phyloP scores from a whole-genome alignment of 2,329 filamentous ascomycete species.

The Microsporum canis region DNA sequence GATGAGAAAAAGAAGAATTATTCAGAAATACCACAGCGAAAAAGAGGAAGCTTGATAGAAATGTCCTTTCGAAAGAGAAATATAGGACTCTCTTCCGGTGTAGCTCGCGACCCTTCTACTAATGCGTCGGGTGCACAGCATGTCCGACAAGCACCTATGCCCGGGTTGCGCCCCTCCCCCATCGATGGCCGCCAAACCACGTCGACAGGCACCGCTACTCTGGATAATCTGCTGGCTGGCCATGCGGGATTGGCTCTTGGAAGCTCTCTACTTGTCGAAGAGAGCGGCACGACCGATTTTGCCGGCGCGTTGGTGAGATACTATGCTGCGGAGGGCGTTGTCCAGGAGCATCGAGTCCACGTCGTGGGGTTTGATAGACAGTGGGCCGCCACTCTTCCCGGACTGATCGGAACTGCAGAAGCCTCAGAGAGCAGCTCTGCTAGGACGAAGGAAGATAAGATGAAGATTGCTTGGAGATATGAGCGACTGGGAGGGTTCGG shows the following conservation, averaged over 20 bases:
- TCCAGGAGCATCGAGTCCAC: constrained; percentile 83
- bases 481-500: constrained; percentile 67
- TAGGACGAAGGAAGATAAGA: constrained; percentile 53
- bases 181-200: constrained; percentile 78
- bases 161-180: constrained; percentile 68
- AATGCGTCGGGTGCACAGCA: constrained; percentile 6
- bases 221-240: constrained; percentile 75
- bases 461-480: constrained; percentile 99
- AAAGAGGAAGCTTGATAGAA: not conserved
- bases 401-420: constrained; percentile 46
- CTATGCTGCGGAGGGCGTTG: constrained; percentile 83
- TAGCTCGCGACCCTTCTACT: constrained; percentile 14
- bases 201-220: constrained; percentile 76
- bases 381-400: constrained; percentile 78
- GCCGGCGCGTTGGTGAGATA: constrained; percentile 72
- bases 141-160: constrained; percentile 22
- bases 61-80: constrained; percentile 63
- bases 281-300: constrained; percentile 90
- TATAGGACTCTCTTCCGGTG: constrained; percentile 41
- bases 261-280: constrained; percentile 67
- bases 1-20: not conserved
- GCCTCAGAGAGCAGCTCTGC: constrained; percentile 33
- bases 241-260: constrained; percentile 78
- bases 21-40: not conserved
- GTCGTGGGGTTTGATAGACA: constrained; percentile 66